Percentiles rank a stretch among this genome's conserved stretches.
These are phyloP conservation scores for Xylaria bambusicola DNA, from an alignment of 495 filamentous ascomycete species.

Conservation along the genomic window DNA sequence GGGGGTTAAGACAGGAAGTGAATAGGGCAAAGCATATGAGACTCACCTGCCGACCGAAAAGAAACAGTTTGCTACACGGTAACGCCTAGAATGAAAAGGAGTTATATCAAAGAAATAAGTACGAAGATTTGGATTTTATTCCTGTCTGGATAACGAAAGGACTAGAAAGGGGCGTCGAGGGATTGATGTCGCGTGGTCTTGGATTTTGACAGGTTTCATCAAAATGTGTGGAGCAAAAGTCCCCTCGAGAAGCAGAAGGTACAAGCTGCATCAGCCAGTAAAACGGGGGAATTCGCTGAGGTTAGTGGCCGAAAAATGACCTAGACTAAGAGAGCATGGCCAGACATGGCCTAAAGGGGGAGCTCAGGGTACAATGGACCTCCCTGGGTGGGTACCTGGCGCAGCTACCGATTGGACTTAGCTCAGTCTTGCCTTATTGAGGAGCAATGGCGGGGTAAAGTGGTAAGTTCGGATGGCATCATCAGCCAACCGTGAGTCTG, in stretches of 20 bases:
- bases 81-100: neutral
- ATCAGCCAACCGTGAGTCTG: constrained; percentile 6
- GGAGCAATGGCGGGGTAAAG: constrained; percentile 12
- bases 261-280: neutral
- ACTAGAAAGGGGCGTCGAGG: constrained; percentile 11
- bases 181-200: constrained; percentile 17
- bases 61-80: neutral
- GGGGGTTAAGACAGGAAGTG: neutral
- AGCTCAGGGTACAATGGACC: no score
- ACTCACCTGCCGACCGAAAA: neutral
- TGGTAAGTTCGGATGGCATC: neutral
- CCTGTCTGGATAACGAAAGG: neutral
- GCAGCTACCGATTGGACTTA: no score
- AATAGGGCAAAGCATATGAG: no score
- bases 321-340: no score
- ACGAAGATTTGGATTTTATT: neutral
- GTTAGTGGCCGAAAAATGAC: neutral
- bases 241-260: neutral
- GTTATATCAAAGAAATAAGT: neutral
- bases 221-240: constrained; percentile 34
- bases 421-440: no score
- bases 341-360: no score
- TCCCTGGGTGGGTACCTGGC: no score
- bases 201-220: constrained; percentile 38
- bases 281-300: neutral